Evolutionary conservation across 164 flowering plant species (phyloP), one percentile per base, ranked within the genome.

Genomic region (Echeveria elegans): DNA sequence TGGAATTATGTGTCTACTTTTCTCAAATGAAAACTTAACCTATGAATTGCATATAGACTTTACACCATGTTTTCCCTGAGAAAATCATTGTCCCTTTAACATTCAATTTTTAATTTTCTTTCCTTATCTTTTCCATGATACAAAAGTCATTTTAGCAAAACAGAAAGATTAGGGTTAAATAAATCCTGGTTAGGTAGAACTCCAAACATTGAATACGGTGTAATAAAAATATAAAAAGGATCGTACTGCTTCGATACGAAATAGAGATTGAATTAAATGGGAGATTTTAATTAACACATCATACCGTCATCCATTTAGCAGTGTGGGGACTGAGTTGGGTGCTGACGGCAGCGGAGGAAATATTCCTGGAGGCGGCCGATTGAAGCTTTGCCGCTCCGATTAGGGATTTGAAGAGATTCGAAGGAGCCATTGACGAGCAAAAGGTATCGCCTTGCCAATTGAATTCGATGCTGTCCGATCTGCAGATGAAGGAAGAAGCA

Each of bases 231-330:
- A 34, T 34, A 34, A 50, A 34, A 34, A 34, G 5, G 37, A 34
- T 34, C 37, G 5, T 3, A 34, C 7, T 34, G 37, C 3, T 34
- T 34, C 7, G 3, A 34, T 34, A 3, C 7, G 37, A 34, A 34
- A 3, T 34, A 15, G 24, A 11, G 32, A 56, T 18, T 56, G 32
- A 5, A 48, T 11, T 30, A 37, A 47, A n/a, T 47, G 40, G 58
- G 48, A 11, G 28, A 21, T 19, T 15, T 45, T 15, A 26, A 50
- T 50, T 7, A 4, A 50, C 21, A 21, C 26, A 14, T 43, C 16
- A 60, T 45, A 86, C 90, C 88, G 82, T 88, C 88, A 86, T 83
- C 90, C 90, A 86, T 78, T 86, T 83, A 53, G 80, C 85, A 29
- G 90, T 86, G 75, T 86, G 90, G 23, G 77, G 72, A 73, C 76